These are phyloP conservation scores for Lophium mytilinum DNA, from an alignment of 495 filamentous ascomycete genomes.

Conservation along the genomic window DNA sequence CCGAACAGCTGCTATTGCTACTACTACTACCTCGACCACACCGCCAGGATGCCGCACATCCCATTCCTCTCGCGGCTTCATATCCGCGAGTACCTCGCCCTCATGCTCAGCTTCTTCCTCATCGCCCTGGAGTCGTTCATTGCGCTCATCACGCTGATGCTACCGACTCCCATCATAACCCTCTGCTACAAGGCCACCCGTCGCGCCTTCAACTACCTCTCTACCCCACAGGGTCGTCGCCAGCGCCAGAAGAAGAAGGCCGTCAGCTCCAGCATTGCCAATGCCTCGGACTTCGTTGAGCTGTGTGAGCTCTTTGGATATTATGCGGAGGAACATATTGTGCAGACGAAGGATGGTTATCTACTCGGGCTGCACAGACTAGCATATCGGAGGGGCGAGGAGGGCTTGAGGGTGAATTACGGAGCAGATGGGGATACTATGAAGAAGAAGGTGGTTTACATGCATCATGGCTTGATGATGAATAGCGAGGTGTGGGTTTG, in stretches of 20 bases:
- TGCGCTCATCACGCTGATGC: slow-evolving; percentile 78
- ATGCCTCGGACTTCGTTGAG: slow-evolving; percentile 82
- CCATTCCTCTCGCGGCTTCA: slow-evolving; percentile 79
- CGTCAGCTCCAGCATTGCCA: slow-evolving; percentile 44
- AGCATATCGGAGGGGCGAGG: slow-evolving; percentile 72
- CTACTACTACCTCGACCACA: background rate
- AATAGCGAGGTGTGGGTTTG: slow-evolving; percentile 99
- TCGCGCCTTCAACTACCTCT: slow-evolving; percentile 70
- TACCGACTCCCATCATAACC: slow-evolving; percentile 62
- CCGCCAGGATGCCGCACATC: slow-evolving; percentile 53
- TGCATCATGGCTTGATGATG: slow-evolving; percentile 96
- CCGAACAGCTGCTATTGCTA: background rate
- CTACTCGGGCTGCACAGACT: slow-evolving; percentile 84
- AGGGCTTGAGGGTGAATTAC: slow-evolving; percentile 62
- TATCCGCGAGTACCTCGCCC: slow-evolving; percentile 77
- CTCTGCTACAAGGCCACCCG: slow-evolving; percentile 80
- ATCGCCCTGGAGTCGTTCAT: slow-evolving; percentile 73
- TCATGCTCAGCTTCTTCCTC: slow-evolving; percentile 72
- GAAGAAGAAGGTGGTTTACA: slow-evolving; percentile 80
- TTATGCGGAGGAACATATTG: slow-evolving; percentile 88
- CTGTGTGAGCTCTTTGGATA: slow-evolving; percentile 84
- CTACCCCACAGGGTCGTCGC: slow-evolving; percentile 57
- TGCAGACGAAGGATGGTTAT: slow-evolving; percentile 91
- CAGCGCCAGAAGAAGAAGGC: slow-evolving; percentile 51
- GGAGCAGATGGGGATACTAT: slow-evolving; percentile 47